Conservation (phyloP, 805 yeast genomes). For the Saccharomycopsis sp. region DNA sequence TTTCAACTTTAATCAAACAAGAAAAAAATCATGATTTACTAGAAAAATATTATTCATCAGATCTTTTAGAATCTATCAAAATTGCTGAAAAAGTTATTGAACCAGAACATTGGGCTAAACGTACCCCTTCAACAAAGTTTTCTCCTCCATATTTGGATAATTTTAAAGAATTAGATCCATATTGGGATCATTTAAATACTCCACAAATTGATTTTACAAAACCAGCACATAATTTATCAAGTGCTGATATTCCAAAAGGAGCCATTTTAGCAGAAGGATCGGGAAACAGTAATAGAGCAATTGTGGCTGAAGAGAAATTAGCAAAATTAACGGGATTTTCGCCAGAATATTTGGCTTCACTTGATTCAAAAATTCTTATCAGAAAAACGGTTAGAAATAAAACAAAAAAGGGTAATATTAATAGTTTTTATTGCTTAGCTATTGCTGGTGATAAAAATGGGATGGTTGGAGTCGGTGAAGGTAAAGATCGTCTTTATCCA, state of each 20-base stretch:
- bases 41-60: slow-evolving; percentile 81
- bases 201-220: slow-evolving; percentile 35
- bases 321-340: slow-evolving; percentile 58
- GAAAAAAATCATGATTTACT: too few relatives aligned
- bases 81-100: slow-evolving; percentile 68
- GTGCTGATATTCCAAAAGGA: slow-evolving; percentile 44
- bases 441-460: slow-evolving; percentile 92
- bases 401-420: slow-evolving; percentile 86
- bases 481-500: slow-evolving; percentile 73
- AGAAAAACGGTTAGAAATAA: slow-evolving; percentile 81
- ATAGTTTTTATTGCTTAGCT: slow-evolving; percentile 70
- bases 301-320: slow-evolving; percentile 28
- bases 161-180: slow-evolving; percentile 57
- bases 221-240: slow-evolving; percentile 50
- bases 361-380: slow-evolving; percentile 56
- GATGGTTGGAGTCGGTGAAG: slow-evolving; percentile 91
- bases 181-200: slow-evolving; percentile 61
- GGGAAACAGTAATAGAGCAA: too few relatives aligned
- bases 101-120: slow-evolving; percentile 46
- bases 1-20: too few relatives aligned
- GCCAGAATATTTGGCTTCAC: slow-evolving; percentile 45
- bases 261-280: too few relatives aligned
- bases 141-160: slow-evolving; percentile 69
- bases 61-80: slow-evolving; percentile 68
- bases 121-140: slow-evolving; percentile 39